Evolutionary conservation across 352 stramenopile genomes (phyloP), one percentile per base, ranked within the genome.

Genomic region (Pythium chondricola): DNA sequence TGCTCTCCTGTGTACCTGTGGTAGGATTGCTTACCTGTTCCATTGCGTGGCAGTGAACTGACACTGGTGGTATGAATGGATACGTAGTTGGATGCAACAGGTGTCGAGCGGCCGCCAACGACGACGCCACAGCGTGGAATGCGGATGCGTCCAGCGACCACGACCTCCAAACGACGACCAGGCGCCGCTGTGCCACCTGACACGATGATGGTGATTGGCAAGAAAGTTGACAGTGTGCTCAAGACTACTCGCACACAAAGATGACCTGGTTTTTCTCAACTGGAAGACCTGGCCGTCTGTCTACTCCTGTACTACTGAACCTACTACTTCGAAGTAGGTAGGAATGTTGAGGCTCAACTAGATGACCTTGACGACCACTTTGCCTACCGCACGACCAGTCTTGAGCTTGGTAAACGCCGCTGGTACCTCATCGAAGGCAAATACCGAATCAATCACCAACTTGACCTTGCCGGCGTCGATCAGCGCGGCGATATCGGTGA

Each of bases 391-490:
- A 20, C 66, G 72, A 37, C 65, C 50, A 1, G 49, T 59, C 61
- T 83, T 83, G 2, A 78, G 53, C 24, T 69, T 60, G n/a, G 43
- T 32, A 35, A 81, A 71, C 38, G 65, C 78, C 3, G 77, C 72
- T 3, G 56, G 8, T 0, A 68, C 48, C 27, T 71, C 61, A 31
- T 81, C 56, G 16, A 89, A 65, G 27, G 59, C 43, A 44, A 74
- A 74, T 8, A 73, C 52, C 35, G 58, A 62, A 44, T 73, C 65
- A 8, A 82, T 65, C 2, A 59, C 22, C 24, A 60, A 43, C 26
- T 72, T 68, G 8, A 72, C 21, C 40, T 73, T 62, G 16, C 58
- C 59, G 6, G 11, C 48, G 32, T 80, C 52, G 4, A 88, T 46
- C 16, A 78, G 58, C 43, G 57, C 54, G 4, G 59, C 53, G 38